Evolutionary conservation across 352 stramenopile species (phyloP).

Genomic region (Phytopythium chamaehyphon): DNA sequence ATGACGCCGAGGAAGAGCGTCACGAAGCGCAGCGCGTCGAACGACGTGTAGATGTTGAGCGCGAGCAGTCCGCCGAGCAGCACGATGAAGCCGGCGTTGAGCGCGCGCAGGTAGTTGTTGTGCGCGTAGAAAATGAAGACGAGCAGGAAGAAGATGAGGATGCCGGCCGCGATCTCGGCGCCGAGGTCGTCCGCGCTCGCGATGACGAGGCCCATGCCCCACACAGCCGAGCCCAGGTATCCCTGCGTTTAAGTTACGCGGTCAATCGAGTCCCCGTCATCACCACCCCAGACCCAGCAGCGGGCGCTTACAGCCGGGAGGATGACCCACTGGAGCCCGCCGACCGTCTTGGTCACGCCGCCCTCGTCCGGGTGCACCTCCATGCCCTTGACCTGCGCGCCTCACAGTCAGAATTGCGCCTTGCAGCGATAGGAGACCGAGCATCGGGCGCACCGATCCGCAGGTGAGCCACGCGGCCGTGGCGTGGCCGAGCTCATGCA

Average conservation of each 20-base stretch:
- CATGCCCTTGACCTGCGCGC: conserved; percentile 73
- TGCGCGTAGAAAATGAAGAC: conserved; percentile 87
- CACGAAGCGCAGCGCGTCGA: conserved; percentile 76
- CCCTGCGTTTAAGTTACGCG: conserved; percentile 41
- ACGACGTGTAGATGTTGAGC: conserved; percentile 57
- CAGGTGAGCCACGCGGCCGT: conserved; percentile 84
- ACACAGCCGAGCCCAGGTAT: conserved; percentile 82
- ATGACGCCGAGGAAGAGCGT: conserved; percentile 89
- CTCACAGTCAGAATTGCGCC: too few species aligned
- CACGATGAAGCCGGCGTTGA: conserved; percentile 84
- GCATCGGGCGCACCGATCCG: conserved; percentile 37
- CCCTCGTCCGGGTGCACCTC: conserved; percentile 87
- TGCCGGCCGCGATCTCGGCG: conserved; percentile 66
- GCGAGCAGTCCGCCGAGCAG: conserved; percentile 73
- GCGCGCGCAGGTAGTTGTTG: conserved; percentile 79
- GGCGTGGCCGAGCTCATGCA: conserved; percentile 84
- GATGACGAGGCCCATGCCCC: conserved; percentile 85
- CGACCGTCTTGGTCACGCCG: conserved; percentile 80
- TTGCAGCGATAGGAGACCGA: too few species aligned
- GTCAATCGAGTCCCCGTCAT: too few species aligned
- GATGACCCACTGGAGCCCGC: conserved; percentile 68
- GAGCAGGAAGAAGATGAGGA: conserved; percentile 87
- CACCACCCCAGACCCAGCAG: too few species aligned
- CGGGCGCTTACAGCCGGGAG: conserved; percentile 49
- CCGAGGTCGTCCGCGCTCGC: conserved; percentile 52